Conservation (phyloP, 75 land plant species). For the Selaginella tamariscina region DNA sequence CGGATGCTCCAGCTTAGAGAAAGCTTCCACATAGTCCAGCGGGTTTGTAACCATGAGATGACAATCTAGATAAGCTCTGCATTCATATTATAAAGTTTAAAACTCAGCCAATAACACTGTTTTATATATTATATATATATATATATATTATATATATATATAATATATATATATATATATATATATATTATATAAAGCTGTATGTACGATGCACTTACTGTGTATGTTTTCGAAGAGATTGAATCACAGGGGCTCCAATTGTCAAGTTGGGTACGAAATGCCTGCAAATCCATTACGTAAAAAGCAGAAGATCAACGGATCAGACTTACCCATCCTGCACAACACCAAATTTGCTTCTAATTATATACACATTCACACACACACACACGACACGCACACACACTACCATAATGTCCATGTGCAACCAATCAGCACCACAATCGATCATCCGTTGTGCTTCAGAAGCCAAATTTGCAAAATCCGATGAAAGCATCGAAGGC, state of each 20-base stretch:
- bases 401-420: conserved; percentile 99
- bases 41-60: conserved; percentile 98
- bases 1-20: conserved; percentile 95
- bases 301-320: too few species aligned
- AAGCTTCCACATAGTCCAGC: conserved; percentile 71
- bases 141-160: neutral
- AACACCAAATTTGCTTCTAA: neutral
- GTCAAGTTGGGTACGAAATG: conserved; percentile 95
- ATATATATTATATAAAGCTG: neutral
- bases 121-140: neutral
- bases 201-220: conserved; percentile 31
- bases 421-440: conserved; percentile 95
- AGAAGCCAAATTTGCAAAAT: conserved; percentile 71
- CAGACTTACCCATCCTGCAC: conserved; percentile 1
- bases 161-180: too few species aligned
- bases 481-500: conserved; percentile 61
- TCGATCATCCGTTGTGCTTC: conserved; percentile 66
- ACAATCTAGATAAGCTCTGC: conserved; percentile 87
- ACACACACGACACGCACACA: neutral
- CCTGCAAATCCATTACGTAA: conserved; percentile 36
- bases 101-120: neutral
- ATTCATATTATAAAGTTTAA: neutral
- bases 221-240: conserved; percentile 89
- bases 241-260: conserved; percentile 91
- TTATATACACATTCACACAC: neutral